A percentile compares a stretch with the other conserved stretches of the same genome.
Evolutionary conservation across 768 basidiomycete species (phyloP).

Genomic region (Mycena albidolilacea): DNA sequence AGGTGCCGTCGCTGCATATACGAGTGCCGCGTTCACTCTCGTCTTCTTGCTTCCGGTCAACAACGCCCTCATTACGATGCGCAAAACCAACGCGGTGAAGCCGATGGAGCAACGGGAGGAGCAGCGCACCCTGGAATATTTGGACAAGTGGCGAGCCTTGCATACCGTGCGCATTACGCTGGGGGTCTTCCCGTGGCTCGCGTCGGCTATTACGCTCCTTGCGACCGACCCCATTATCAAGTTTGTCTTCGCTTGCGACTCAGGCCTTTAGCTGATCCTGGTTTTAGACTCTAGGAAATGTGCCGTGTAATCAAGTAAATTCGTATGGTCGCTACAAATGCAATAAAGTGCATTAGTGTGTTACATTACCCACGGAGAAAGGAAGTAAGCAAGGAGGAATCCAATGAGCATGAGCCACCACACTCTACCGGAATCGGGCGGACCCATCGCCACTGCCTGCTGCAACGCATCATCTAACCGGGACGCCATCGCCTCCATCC

Average conservation of each 20-base stretch:
- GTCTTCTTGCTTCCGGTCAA: conserved; percentile 20
- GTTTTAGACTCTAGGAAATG: not conserved
- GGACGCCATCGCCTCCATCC: conserved; percentile 81
- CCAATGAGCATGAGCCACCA: conserved; percentile 29
- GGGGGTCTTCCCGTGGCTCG: conserved; percentile 5
- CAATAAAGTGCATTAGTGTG: not conserved
- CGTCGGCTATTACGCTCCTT: conserved; percentile 9
- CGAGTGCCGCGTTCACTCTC: not conserved
- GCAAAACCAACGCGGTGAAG: not conserved
- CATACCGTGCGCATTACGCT: conserved; percentile 14
- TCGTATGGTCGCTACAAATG: not conserved
- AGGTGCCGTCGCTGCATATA: conserved; percentile 9
- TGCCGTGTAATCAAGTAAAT: not conserved
- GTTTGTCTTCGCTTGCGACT: not conserved
- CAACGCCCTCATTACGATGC: conserved; percentile 2
- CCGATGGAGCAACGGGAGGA: conserved; percentile 13
- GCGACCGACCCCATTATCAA: conserved; percentile 11
- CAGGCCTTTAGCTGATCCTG: not conserved
- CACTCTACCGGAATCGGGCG: conserved; percentile 40
- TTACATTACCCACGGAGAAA: conserved; percentile 21
- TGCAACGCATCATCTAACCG: conserved; percentile 69
- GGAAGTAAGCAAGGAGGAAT: conserved; percentile 31
- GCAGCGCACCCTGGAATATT: not conserved
- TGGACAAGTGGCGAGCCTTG: conserved; percentile 30
- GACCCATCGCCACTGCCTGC: conserved; percentile 72